Base-by-base conservation (phyloP, 163 green algal species). In the Trebouxia gelatinosa region DNA sequence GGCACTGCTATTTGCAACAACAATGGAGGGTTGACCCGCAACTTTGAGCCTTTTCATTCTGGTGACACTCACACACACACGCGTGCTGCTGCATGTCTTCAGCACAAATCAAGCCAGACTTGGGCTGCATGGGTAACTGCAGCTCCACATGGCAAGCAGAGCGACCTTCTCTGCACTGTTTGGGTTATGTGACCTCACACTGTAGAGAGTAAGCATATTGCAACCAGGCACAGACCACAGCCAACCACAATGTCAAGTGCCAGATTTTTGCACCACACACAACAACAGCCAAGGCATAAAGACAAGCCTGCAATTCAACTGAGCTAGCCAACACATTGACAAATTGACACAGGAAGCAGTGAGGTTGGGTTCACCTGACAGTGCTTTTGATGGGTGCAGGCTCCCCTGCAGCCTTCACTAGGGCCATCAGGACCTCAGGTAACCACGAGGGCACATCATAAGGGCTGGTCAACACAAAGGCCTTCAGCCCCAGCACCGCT, bases 361-460 rank as follows among this genome's bases (percentile, higher is more conserved):
- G 5, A 6, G 1, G 16, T 51, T 38, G n/a, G 21, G 35, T 26
- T n/a, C 29, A 43, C 62, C 62, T 39, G 34, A 64, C 48, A 35
- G 43, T 78, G 5, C 35, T 59, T 21, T 66, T 59, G 26, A 97
- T 70, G 4, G 87, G 85, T 19, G 85, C 57, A 16, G 86, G 84
- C 64, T 92, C 81, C 3, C 46, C 66, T 5, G 89, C 82, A 3
- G 87, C 83, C 0, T 74, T 67, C 9, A 94, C 88, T 38, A 97
- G 87, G 26, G 85, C 83, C 89, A 96, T 90, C 31, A 97, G 86
- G 62, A 96, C 90, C 16, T 89, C 79, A 5, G 93, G 91, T 85
- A 97, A 81, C 93, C 93, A 98, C n/a, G 37, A n/a, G 0, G 91
- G 91, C 37, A 93, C 88, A 81, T 97, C 92, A 80, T 97, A 97